Percentiles rank a stretch among this genome's conserved stretches.
Conservation (phyloP, 352 stramenopile genomes). For the Hyaloperonospora brassicae region DNA sequence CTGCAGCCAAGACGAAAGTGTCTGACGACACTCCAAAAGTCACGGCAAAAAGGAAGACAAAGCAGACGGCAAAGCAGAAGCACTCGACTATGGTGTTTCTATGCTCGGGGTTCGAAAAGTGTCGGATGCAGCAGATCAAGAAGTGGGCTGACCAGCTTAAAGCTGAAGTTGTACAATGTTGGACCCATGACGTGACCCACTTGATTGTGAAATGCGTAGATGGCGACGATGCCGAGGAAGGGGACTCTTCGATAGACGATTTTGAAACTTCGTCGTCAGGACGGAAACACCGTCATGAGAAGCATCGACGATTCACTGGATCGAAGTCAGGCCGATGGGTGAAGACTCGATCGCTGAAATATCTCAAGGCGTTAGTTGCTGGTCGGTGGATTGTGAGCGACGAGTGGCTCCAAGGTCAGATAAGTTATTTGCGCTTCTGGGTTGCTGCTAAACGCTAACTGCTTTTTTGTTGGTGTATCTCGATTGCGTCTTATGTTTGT, state of each 20-base stretch:
- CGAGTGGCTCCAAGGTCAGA: slow-evolving; percentile 61
- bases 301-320: slow-evolving; percentile 46
- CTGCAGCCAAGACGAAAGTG: slow-evolving; percentile 7
- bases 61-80: slow-evolving; percentile 17
- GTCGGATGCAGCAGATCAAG: slow-evolving; percentile 34
- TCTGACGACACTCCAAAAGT: slow-evolving; percentile 7
- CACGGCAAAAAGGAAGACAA: slow-evolving; percentile 19
- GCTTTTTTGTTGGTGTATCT: slow-evolving; percentile 1
- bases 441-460: too few relatives aligned
- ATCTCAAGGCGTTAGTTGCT: slow-evolving; percentile 69
- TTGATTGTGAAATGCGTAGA: slow-evolving; percentile 75
- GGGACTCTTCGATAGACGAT: slow-evolving; percentile 17
- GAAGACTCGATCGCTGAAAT: slow-evolving; percentile 82
- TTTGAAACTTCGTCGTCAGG: slow-evolving; percentile 15
- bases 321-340: slow-evolving; percentile 52
- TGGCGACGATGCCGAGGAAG: slow-evolving; percentile 25
- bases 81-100: slow-evolving; percentile 44
- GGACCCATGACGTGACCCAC: slow-evolving; percentile 63
- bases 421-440: too few relatives aligned
- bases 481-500: too few relatives aligned
- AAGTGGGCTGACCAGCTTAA: slow-evolving; percentile 35
- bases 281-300: slow-evolving; percentile 18
- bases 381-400: slow-evolving; percentile 82
- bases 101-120: slow-evolving; percentile 47
- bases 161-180: slow-evolving; percentile 42